phyloP scores from a whole-genome alignment of 306 rosid species.

The Sphenostylis stenocarpa region DNA sequence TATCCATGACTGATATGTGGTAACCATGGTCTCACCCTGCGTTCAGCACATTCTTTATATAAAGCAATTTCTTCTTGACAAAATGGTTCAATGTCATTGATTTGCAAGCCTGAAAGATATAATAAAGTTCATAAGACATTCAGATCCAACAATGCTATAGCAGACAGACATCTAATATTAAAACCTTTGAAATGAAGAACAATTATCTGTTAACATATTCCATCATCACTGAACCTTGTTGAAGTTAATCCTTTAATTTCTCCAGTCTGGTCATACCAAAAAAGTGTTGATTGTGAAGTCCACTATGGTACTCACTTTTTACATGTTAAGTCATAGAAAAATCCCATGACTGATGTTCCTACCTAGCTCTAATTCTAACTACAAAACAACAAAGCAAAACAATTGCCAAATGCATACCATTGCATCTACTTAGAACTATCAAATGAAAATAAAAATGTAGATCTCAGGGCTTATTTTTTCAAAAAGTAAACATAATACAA shows the following conservation, averaged over 20 bases:
- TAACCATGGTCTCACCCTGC: conserved; percentile 62
- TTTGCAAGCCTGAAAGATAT: conserved; percentile 74
- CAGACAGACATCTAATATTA: conserved; percentile 2
- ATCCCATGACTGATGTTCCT: neutral
- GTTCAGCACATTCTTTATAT: conserved; percentile 76
- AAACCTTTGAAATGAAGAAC: conserved; percentile 2
- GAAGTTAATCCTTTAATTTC: conserved; percentile 9
- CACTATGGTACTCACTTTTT: neutral
- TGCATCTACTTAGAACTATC: neutral
- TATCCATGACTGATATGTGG: neutral
- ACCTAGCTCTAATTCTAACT: neutral
- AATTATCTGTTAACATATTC: neutral
- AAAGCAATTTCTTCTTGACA: conserved; percentile 92
- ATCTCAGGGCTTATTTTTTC: neutral
- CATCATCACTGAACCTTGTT: conserved; percentile 18
- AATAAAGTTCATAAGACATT: conserved; percentile 21
- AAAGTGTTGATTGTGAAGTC: neutral
- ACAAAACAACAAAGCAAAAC: conserved; percentile 9
- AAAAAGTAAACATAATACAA: neutral
- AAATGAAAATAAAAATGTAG: neutral
- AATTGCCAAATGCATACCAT: conserved; percentile 7
- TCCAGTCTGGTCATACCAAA: neutral
- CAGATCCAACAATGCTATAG: neutral
- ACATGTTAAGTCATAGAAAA: neutral
- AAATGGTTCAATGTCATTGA: conserved; percentile 93